Evolutionary conservation across 2,329 filamentous ascomycete species (phyloP), one percentile per base, ranked within the genome.

Genomic region (Leptodontidium sp.): DNA sequence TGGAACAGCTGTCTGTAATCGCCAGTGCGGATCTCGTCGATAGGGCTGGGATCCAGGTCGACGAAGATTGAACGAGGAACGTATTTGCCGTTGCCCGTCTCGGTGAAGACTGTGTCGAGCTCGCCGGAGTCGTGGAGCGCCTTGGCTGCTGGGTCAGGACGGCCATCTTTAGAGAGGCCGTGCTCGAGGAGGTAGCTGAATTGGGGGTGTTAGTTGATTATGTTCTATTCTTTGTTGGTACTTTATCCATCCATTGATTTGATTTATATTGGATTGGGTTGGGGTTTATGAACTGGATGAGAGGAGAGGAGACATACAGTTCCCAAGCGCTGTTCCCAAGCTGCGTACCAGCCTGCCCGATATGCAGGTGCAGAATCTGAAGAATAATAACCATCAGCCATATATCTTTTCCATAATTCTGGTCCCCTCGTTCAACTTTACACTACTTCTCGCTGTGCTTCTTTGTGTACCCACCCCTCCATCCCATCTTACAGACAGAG

Each of bases 321-420:
- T 91, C 88, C 88, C 88, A 91, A 75, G 88, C 88, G 77, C 85
- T 87, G 82, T 90, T 90, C 76, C 88, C 88, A 69, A 91, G 85
- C 84, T 91, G 88, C 66, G 84, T 85, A 79, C 88, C 88, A 80
- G 88, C 88, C 82, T 91, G 88, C 80, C 88, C 88, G 79, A 91
- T 88, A 79, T 90, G 88, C 75, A 91, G 81, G 80, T 91, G 88
- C 78, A 86, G 86, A 79, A 91, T 86, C 88, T 90, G 74, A 90
- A 74, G 53, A 59, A 12, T 5, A 14, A 14, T 7, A 45, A 65
- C 65, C 35, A 69, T 64, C 58, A 62, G 45, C 21, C n/a, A 35
- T 29, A 14, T 29, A n/a, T 38, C 14, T 43, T 11, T n/a, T 49
- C 8, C 26, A 15, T 40, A 52, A 14, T 32, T 26, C n/a, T 17